Percentiles rank a stretch among this genome's conserved stretches.
These are phyloP conservation scores for Starmerella floricola DNA, from an alignment of 805 yeast species.

Conservation along the genomic window DNA sequence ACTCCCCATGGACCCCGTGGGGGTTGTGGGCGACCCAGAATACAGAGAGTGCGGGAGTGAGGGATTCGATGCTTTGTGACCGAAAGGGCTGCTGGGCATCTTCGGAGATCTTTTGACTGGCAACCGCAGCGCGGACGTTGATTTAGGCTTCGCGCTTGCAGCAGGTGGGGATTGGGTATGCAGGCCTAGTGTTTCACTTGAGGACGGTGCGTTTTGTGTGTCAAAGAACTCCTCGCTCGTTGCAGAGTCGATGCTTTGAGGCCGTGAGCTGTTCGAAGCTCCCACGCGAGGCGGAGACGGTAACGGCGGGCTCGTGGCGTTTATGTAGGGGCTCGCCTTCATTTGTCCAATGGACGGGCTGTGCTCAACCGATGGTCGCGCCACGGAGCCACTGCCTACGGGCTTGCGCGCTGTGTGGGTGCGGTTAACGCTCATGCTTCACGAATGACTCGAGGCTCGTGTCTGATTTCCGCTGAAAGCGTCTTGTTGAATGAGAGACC, in stretches of 20 bases:
- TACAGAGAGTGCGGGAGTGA: neutral
- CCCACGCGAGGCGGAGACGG: neutral
- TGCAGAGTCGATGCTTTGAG: conserved; percentile 5
- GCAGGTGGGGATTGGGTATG: no score
- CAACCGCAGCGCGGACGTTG: neutral
- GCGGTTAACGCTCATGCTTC: conserved; percentile 1
- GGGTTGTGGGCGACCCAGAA: no score
- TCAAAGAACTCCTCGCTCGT: conserved; percentile 18
- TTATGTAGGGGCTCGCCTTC: conserved; percentile 19
- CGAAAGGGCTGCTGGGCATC: neutral
- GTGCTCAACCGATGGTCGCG: conserved; percentile 19
- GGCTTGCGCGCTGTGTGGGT: conserved; percentile 20
- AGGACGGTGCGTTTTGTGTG: conserved; percentile 3
- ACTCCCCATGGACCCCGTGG: no score
- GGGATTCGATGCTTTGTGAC: neutral
- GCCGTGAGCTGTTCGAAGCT: neutral
- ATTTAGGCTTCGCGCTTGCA: no score
- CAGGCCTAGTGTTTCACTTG: no score
- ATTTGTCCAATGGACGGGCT: conserved; percentile 15
- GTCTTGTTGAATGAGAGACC: no score
- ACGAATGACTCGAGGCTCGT: no score
- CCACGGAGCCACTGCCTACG: conserved; percentile 21
- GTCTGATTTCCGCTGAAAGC: no score
- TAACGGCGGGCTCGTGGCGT: neutral
- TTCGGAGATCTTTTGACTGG: neutral